These are phyloP conservation scores for Usnea hakonensis DNA, from an alignment of 495 filamentous ascomycete species.

Conservation along the genomic window DNA sequence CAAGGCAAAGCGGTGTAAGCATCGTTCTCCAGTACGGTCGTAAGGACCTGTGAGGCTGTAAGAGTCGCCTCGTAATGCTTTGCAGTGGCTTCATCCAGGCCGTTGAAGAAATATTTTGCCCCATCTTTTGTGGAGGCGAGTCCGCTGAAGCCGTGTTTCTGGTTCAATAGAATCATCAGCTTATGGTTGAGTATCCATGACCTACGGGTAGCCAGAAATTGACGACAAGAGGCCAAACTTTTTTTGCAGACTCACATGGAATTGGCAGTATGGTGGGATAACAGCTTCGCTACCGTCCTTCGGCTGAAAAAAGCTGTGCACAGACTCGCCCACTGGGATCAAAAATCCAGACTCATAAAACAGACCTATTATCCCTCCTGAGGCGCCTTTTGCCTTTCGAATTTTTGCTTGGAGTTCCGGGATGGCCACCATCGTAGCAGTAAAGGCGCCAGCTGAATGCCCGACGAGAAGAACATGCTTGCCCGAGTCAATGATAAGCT, in stretches of 20 bases:
- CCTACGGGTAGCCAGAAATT: too few relatives aligned
- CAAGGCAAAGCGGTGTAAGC: too few relatives aligned
- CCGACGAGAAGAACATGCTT: not conserved
- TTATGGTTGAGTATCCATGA: too few relatives aligned
- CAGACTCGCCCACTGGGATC: not conserved
- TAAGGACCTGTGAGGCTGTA: not conserved
- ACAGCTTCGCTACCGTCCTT: not conserved
- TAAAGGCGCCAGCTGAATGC: not conserved
- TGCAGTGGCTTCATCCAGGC: constrained; percentile 4
- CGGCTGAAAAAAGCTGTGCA: not conserved
- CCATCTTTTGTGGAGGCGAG: constrained; percentile 31
- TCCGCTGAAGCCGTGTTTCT: constrained; percentile 11
- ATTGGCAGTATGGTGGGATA: not conserved
- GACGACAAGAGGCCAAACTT: too few relatives aligned
- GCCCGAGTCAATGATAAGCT: not conserved
- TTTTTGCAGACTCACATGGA: not conserved
- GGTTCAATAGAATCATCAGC: too few relatives aligned
- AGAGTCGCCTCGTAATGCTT: not conserved
- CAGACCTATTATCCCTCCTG: not conserved
- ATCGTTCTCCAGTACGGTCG: not conserved
- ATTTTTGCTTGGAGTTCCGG: not conserved
- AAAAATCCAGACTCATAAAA: not conserved
- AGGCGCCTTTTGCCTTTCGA: not conserved
- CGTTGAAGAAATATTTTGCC: constrained; percentile 11
- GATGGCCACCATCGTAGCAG: not conserved